These are phyloP conservation scores for Hapsidospora chrysogenum DNA, from an alignment of 495 filamentous ascomycete genomes.

Conservation along the genomic window DNA sequence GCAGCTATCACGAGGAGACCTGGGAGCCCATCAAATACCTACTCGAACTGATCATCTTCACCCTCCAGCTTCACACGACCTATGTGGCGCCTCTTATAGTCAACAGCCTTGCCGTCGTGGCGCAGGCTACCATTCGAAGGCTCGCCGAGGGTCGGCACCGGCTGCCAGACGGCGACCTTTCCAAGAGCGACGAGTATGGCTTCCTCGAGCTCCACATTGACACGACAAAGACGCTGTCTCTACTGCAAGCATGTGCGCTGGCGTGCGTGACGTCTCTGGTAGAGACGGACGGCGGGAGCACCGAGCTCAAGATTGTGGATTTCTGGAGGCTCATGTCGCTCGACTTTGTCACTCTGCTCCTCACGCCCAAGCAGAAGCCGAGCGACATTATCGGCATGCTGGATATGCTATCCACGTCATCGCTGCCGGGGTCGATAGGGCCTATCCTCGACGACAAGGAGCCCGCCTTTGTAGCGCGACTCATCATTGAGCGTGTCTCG, in stretches of 20 bases:
- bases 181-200: slow-evolving; percentile 10
- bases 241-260: slow-evolving; percentile 22
- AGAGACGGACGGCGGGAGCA: slow-evolving; percentile 1
- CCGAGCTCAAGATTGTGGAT: slow-evolving; percentile 3
- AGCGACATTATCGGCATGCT: slow-evolving; percentile 22
- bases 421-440: slow-evolving; percentile 23
- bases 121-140: slow-evolving; percentile 15
- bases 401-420: slow-evolving; percentile 22
- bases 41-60: slow-evolving; percentile 17
- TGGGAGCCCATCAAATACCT: slow-evolving; percentile 26
- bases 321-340: slow-evolving; percentile 30
- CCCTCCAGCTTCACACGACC: slow-evolving; percentile 20
- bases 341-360: slow-evolving; percentile 26
- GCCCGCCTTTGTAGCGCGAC: slow-evolving; percentile 13
- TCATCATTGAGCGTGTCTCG: slow-evolving; percentile 23
- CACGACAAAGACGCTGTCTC: slow-evolving; percentile 18
- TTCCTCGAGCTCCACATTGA: slow-evolving; percentile 15
- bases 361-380: slow-evolving; percentile 26
- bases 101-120: slow-evolving; percentile 21
- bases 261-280: slow-evolving; percentile 13
- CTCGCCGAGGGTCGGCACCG: slow-evolving; percentile 14
- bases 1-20: slow-evolving; percentile 22
- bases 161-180: slow-evolving; percentile 10
- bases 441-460: slow-evolving; percentile 17
- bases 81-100: slow-evolving; percentile 24